Evolutionary conservation across 2,329 filamentous ascomycete species (phyloP).

Genomic region (Torrubiella hemipterigena): DNA sequence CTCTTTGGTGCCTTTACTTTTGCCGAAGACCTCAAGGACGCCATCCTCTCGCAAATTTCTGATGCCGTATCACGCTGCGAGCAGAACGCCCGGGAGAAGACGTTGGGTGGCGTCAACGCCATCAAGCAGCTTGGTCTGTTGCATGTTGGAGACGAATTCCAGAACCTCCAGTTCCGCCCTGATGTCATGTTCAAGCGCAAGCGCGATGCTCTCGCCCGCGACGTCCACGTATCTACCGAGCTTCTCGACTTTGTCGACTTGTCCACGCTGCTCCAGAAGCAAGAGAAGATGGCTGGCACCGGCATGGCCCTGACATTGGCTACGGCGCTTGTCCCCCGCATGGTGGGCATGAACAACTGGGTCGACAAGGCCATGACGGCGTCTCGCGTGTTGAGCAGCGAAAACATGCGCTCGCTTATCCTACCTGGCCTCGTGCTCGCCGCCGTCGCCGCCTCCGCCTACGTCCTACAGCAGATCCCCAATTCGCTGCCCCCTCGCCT

Average conservation of each 20-base stretch:
- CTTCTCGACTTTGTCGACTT: slow-evolving; percentile 90
- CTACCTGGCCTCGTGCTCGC: slow-evolving; percentile 69
- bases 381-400: slow-evolving; percentile 66
- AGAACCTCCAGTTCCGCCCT: slow-evolving; percentile 75
- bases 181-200: slow-evolving; percentile 90
- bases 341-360: slow-evolving; percentile 79
- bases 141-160: slow-evolving; percentile 79
- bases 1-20: slow-evolving; percentile 79
- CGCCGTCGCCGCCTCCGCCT: slow-evolving; percentile 62
- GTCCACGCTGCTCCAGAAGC: slow-evolving; percentile 67
- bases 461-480: slow-evolving; percentile 78
- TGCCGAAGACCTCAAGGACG: slow-evolving; percentile 82
- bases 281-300: slow-evolving; percentile 90
- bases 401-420: slow-evolving; percentile 69
- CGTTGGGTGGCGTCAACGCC: slow-evolving; percentile 67
- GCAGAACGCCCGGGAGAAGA: slow-evolving; percentile 68
- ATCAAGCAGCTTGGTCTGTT: slow-evolving; percentile 83
- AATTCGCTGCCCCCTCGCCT: slow-evolving; percentile 78
- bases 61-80: slow-evolving; percentile 70
- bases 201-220: slow-evolving; percentile 67
- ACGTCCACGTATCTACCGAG: slow-evolving; percentile 81
- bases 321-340: slow-evolving; percentile 69
- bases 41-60: slow-evolving; percentile 82
- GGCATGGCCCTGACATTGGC: slow-evolving; percentile 90
- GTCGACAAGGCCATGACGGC: slow-evolving; percentile 76